Evolutionary conservation across 2,329 filamentous ascomycete genomes (phyloP).

Genomic region (Pseudocercospora crystallina): DNA sequence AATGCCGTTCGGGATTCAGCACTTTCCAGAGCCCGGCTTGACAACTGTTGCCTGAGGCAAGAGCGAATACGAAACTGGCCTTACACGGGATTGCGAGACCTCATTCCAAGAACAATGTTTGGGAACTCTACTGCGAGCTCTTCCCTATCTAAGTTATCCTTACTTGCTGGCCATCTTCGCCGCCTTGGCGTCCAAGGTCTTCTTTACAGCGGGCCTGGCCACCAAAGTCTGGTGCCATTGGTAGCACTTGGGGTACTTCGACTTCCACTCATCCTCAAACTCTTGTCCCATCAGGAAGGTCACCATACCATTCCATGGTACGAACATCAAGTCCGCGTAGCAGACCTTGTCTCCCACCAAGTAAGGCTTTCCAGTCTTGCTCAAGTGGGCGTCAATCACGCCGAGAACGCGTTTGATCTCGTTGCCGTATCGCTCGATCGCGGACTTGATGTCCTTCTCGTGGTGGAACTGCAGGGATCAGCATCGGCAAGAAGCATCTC

Average conservation of each 20-base stretch:
- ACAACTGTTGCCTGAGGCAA: too few relatives aligned
- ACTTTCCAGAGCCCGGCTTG: too few relatives aligned
- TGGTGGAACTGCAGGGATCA: conserved; percentile 10
- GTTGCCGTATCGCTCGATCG: conserved; percentile 45
- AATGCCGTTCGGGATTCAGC: too few relatives aligned
- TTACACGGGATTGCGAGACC: too few relatives aligned
- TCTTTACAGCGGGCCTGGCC: conserved; percentile 30
- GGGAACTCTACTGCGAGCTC: too few relatives aligned
- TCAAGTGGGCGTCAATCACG: conserved; percentile 44
- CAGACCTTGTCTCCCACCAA: conserved; percentile 46
- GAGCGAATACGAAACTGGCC: too few relatives aligned
- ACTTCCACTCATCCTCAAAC: conserved; percentile 26
- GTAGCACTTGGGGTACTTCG: conserved; percentile 27
- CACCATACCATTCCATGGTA: conserved; percentile 35
- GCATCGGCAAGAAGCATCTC: background rate
- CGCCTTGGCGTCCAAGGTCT: conserved; percentile 28
- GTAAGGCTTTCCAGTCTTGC: conserved; percentile 36
- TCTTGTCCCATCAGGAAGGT: conserved; percentile 23
- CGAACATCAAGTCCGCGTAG: conserved; percentile 44
- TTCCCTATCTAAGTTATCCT: background rate
- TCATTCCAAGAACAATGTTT: too few relatives aligned
- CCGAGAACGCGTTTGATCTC: conserved; percentile 47
- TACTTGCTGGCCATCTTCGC: conserved; percentile 13
- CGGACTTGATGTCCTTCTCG: conserved; percentile 35
- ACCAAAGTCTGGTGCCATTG: conserved; percentile 32